These are phyloP conservation scores for Solioccasus polychromus DNA, from an alignment of 768 basidiomycete species.

Conservation along the genomic window DNA sequence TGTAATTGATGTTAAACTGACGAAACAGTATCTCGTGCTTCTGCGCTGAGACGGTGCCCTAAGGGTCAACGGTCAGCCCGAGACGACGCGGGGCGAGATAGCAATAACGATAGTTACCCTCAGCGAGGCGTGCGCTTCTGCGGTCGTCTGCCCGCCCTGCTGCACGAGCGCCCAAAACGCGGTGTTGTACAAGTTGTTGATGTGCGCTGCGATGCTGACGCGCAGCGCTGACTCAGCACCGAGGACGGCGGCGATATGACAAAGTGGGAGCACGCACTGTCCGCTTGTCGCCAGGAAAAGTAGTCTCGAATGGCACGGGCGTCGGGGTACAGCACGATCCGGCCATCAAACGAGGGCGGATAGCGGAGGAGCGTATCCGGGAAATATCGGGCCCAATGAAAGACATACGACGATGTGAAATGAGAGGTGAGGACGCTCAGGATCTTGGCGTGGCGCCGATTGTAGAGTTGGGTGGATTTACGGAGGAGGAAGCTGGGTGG, in stretches of 20 bases:
- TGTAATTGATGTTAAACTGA: slow-evolving; percentile 87
- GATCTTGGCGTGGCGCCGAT: slow-evolving; percentile 85
- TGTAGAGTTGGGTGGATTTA: slow-evolving; percentile 73
- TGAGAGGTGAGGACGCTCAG: slow-evolving; percentile 77
- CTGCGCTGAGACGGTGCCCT: slow-evolving; percentile 87
- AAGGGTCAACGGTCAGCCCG: slow-evolving; percentile 12
- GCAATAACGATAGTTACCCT: slow-evolving; percentile 44
- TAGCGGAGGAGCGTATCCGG: slow-evolving; percentile 69
- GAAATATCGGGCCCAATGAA: slow-evolving; percentile 81
- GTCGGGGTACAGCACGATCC: slow-evolving; percentile 79
- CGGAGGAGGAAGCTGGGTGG: slow-evolving; percentile 77
- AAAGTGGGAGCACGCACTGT: slow-evolving; percentile 57
- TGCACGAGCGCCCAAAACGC: slow-evolving; percentile 92
- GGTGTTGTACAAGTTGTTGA: slow-evolving; percentile 98
- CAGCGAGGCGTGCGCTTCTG: slow-evolving; percentile 79
- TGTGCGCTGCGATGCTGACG: slow-evolving; percentile 64
- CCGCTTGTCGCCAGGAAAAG: slow-evolving; percentile 93
- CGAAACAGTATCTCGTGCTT: slow-evolving; percentile 92
- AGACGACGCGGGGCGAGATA: too few species aligned
- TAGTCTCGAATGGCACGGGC: slow-evolving; percentile 80
- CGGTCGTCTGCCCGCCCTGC: slow-evolving; percentile 71
- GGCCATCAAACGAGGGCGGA: slow-evolving; percentile 90
- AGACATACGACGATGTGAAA: slow-evolving; percentile 90
- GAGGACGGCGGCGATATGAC: background rate
- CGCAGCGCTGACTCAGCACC: slow-evolving; percentile 15